Conservation (phyloP, 2,329 filamentous ascomycete species). For the Sporothrix brunneoviolacea region DNA sequence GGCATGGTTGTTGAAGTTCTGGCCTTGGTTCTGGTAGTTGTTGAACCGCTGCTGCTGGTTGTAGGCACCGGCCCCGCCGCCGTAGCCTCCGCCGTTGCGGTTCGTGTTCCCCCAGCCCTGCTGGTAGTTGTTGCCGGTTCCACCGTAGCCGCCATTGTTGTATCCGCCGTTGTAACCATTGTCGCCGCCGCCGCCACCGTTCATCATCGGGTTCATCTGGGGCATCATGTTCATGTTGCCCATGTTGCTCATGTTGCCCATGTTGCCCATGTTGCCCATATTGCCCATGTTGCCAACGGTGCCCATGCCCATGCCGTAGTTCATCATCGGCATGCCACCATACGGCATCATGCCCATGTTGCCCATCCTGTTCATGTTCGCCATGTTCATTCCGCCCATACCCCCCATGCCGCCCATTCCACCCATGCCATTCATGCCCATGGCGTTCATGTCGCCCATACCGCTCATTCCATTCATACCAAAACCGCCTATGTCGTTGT, state of each 20-base stretch:
- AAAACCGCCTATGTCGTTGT: too few species aligned
- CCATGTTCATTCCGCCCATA: constrained; percentile 33
- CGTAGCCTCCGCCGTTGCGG: constrained; percentile 12
- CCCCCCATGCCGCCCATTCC: constrained; percentile 20
- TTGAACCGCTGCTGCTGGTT: constrained; percentile 10
- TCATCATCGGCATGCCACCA: constrained; percentile 16
- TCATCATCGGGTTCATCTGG: too few species aligned
- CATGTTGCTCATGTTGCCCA: constrained; percentile 24
- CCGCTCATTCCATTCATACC: constrained; percentile 21
- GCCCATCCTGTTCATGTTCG: constrained; percentile 37
- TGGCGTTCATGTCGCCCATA: constrained; percentile 18
- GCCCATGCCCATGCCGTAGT: constrained; percentile 32
- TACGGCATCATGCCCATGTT: constrained; percentile 28
- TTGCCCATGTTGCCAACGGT: not conserved
- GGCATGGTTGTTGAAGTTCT: not conserved
- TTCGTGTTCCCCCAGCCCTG: constrained; percentile 23
- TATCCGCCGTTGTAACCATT: constrained; percentile 1
- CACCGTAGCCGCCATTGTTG: constrained; percentile 3
- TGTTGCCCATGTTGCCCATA: constrained; percentile 28
- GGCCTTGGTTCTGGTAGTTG: constrained; percentile 3
- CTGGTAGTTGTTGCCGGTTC: not conserved
- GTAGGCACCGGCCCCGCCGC: constrained; percentile 12
- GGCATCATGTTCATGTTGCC: not conserved
- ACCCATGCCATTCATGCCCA: constrained; percentile 29
- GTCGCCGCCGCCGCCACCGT: not conserved